Evolutionary conservation across 2,329 filamentous ascomycete genomes (phyloP), one percentile per base, ranked within the genome.

Genomic region (Madurella fahalii): DNA sequence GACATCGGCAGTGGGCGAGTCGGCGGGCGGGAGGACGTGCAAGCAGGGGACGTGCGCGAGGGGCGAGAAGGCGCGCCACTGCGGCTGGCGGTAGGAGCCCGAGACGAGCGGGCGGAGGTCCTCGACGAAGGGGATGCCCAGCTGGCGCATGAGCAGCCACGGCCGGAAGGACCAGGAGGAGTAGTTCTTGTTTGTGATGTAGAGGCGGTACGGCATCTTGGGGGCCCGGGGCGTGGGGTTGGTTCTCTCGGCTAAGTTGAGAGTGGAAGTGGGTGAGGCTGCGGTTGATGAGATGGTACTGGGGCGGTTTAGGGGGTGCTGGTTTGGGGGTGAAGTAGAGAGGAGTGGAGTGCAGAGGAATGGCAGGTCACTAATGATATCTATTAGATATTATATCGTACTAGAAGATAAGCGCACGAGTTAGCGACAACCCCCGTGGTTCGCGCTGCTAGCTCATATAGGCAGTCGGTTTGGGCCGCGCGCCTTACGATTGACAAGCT

Each of bases 81-180:
- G 66, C 40, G 65, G 68, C 53, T 69, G 74, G 40, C 57, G 65
- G 48, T n/a, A 57, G 43, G 53, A 60, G 40, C 63, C 65, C 1
- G 63, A 59, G 47, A 64, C 57, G 57, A 74, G 70, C 18, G 68
- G 56, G 55, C 69, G 63, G 37, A 76, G 64, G 40, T 69, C 63
- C 55, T 76, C 71, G 8, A 68, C 66, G 52, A 77, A 76, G 40
- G 75, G 72, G 44, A 78, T 70, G 43, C 62, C 53, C 60, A 77
- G 71, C 50, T 70, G 68, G 46, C 69, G 72, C 57, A 78, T 65
- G 25, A 78, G 67, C 9, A 78, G 69, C 74, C 73, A 76, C 2
- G 72, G 70, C 39, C 74, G 69, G 67, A 76, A 71, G 47, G 74
- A 76, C 74, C 74, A 76, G 17, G 72, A 74, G 2, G 72, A 74